Evolutionary conservation across 495 filamentous ascomycete species (phyloP), one percentile per base, ranked within the genome.

Genomic region (Saxophila tyrrhenica): DNA sequence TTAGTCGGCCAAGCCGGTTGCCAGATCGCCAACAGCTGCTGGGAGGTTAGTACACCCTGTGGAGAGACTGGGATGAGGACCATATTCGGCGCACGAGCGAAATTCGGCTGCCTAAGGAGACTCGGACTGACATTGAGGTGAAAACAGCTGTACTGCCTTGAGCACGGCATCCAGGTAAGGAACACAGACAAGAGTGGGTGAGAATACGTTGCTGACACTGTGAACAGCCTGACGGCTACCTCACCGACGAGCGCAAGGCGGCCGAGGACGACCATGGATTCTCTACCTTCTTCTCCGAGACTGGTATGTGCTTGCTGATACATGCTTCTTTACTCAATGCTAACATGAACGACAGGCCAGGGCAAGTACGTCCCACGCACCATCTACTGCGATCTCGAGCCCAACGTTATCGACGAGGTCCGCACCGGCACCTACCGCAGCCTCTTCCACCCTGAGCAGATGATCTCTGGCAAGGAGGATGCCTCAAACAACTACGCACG

Each of bases 231-330:
- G 92, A 98, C 82, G 92, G 92, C 72, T 95, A 87, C 75, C 81
- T 98, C 73, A 97, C 91, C 63, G 91, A 97, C 70, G 94, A 98
- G 77, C 89, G 90, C 75, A 95, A 96, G 75, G 79, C 74, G 59
- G 80, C 80, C 65, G 87, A 95, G 54, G 87, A 89, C 60, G 94
- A 97, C 70, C 88, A 95, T 64, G 92, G 92, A 54, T 98, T 98
- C 78, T 95, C 89, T 81, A 97, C 92, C 68, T 98, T 98, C 82
- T 98, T 98, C 80, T 96, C 94, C 57, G 92, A 98, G 78, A 98
- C 92, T 63, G 92, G 92, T 96, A 86, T 59, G 81, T 59, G 9
- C 2, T n/a, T 44, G 3, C 23, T n/a, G n/a, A n/a, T n/a, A n/a
- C n/a, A n/a, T n/a, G n/a, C n/a, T 39, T 9, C 35, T 8, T 45